Base-by-base conservation (phyloP, 352 stramenopile species). In the Phytopythium chamaehyphon region DNA sequence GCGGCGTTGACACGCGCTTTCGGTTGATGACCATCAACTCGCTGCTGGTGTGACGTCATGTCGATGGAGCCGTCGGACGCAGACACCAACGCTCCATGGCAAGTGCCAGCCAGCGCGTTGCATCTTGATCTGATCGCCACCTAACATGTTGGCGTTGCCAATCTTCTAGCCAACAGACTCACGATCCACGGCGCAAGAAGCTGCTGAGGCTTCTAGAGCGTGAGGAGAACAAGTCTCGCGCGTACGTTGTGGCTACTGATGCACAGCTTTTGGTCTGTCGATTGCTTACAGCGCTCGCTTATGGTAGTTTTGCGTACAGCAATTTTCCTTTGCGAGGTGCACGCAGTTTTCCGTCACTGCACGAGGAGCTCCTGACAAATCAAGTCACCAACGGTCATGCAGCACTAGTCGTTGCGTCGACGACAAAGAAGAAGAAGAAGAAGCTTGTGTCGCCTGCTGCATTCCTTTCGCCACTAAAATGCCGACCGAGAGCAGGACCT, bases 311-410 rank as follows among this genome's bases (percentile, higher is more conserved):
- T 51, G 16, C 40, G 33, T 39, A 36, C 24, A 26, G 40, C 14
- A 60, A 50, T 49, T 40, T 31, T 6, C 24, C 31, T 2, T 26
- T 78, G 8, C 57, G 59, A 52, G 62, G 47, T 2, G 51, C 38
- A 4, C 71, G 62, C 42, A 86, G 62, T 39, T 46, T 86, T 6
- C 69, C 66, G 2, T 64, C 64, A 14, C 45, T 83, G 7, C 19
- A 54, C 1, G 9, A 62, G 6, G 36, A 58, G 38, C 48, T 49
- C 2, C 37, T 9, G 11, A 43, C 18, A 15, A 21, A 22, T 47
- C 44, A 23, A 45, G 23, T 8, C 9, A 11, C n/a, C 45, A 12
- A 7, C 22, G 28, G 21, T n/a, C 14, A 40, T 14, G 21, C 40
- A 28, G 46, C 28, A 5, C 28, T 33, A 9, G 28, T 9, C 9